A percentile compares a stretch with the other conserved stretches of the same genome.
phyloP scores from a whole-genome alignment of 805 yeast genomes.

The Candida maltosa region DNA sequence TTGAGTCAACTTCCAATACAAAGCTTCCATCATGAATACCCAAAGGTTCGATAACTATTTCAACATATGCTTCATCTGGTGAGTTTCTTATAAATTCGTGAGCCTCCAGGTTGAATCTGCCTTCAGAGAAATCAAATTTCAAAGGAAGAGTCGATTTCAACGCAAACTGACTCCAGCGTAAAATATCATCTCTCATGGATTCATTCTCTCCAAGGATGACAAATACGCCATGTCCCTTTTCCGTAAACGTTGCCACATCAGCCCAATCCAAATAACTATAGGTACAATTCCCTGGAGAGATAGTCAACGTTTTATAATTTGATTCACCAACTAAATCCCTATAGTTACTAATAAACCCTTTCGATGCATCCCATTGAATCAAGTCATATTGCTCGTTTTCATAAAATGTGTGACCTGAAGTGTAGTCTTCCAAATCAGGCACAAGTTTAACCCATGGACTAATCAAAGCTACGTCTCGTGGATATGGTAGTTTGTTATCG shows the following conservation, averaged over 20 bases:
- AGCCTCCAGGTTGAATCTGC: conserved; percentile 13
- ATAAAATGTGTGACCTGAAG: conserved; percentile 33
- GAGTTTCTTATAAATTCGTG: conserved; percentile 19
- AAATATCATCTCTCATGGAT: conserved; percentile 36
- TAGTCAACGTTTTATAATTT: conserved; percentile 10
- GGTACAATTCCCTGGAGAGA: conserved; percentile 25
- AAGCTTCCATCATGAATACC: conserved; percentile 32
- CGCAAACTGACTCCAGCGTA: conserved; percentile 32
- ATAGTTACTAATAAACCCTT: conserved; percentile 8
- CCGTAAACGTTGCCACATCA: conserved; percentile 26
- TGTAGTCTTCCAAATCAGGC: conserved; percentile 18
- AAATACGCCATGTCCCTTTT: conserved; percentile 23
- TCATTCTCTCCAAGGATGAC: conserved; percentile 40
- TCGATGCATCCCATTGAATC: conserved; percentile 14
- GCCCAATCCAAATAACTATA: conserved; percentile 27
- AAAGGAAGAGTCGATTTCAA: conserved; percentile 25
- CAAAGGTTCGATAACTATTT: conserved; percentile 31
- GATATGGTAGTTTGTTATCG: conserved; percentile 16
- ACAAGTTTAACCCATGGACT: conserved; percentile 38
- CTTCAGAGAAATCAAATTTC: conserved; percentile 17
- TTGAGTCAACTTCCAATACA: conserved; percentile 21
- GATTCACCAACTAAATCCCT: conserved; percentile 11
- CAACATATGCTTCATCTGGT: conserved; percentile 17
- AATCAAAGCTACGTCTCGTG: conserved; percentile 23
- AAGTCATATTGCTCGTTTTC: conserved; percentile 24